phyloP scores from a whole-genome alignment of 495 filamentous ascomycete species.

The Penicillium coffeae region DNA sequence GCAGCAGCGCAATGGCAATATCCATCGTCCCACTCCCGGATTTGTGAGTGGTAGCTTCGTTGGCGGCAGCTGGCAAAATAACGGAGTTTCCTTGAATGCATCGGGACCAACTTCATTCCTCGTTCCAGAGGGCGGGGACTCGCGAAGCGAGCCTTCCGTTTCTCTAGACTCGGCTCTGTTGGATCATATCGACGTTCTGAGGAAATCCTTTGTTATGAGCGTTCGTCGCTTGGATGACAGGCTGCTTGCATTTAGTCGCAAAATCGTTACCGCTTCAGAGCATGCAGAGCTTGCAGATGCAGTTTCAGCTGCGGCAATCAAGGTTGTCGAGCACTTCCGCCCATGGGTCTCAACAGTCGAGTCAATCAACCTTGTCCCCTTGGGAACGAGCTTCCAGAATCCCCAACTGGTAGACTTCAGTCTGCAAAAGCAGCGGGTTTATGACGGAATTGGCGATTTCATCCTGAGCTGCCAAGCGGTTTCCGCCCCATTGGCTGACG shows the following conservation, averaged over 20 bases:
- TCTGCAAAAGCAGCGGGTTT: constrained; percentile 84
- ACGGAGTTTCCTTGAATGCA: constrained; percentile 66
- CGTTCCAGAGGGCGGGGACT: constrained; percentile 71
- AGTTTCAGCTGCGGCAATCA: constrained; percentile 67
- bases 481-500: constrained; percentile 83
- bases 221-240: constrained; percentile 84
- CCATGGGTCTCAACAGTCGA: constrained; percentile 85
- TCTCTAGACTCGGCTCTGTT: constrained; percentile 70
- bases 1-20: constrained; percentile 83
- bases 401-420: constrained; percentile 85
- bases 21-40: constrained; percentile 84
- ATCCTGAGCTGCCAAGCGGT: constrained; percentile 81
- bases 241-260: constrained; percentile 68
- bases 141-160: constrained; percentile 65
- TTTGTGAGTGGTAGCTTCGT: constrained; percentile 79
- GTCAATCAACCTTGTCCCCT: constrained; percentile 75
- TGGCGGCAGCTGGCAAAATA: constrained; percentile 92
- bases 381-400: constrained; percentile 72
- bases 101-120: constrained; percentile 73
- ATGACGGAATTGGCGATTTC: constrained; percentile 89
- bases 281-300: constrained; percentile 72
- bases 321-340: constrained; percentile 79
- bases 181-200: constrained; percentile 79
- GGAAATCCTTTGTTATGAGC: constrained; percentile 71
- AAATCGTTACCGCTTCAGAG: constrained; percentile 64